phyloP scores from a whole-genome alignment of 225 moss, liverwort and hornwort species.

The Marchantia polymorpha region DNA sequence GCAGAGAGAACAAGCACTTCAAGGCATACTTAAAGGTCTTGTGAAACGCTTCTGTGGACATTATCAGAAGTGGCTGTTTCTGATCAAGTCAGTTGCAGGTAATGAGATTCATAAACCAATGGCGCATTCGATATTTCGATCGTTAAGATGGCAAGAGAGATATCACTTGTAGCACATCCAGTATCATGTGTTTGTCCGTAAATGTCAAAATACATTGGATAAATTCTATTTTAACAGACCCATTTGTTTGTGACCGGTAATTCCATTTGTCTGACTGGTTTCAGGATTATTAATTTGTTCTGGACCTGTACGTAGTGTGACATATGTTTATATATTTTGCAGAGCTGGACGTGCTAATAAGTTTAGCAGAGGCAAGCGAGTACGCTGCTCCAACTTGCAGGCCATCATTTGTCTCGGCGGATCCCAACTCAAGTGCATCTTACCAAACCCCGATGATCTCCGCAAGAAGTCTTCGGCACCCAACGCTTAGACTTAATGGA shows the following conservation, averaged over 20 bases:
- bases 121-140: no score
- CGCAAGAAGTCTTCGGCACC: slow-evolving; percentile 77
- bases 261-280: background rate
- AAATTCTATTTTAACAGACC: no score
- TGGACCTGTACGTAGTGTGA: no score
- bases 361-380: slow-evolving; percentile 70
- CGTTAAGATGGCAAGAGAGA: no score
- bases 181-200: no score
- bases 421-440: slow-evolving; percentile 19
- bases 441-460: slow-evolving; percentile 46
- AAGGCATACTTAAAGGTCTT: slow-evolving; percentile 74
- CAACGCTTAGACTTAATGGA: slow-evolving; percentile 63
- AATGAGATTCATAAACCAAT: background rate
- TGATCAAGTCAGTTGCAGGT: slow-evolving; percentile 86
- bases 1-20: slow-evolving; percentile 68
- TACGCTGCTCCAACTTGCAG: slow-evolving; percentile 61
- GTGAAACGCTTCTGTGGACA: slow-evolving; percentile 76
- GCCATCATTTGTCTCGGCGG: slow-evolving; percentile 46
- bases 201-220: no score
- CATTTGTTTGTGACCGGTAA: background rate
- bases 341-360: slow-evolving; percentile 94
- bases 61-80: slow-evolving; percentile 68
- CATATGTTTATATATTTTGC: slow-evolving; percentile 20
- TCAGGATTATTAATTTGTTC: background rate
- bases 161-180: no score